Base-by-base conservation (phyloP, 2,329 filamentous ascomycete genomes). In the Hypoxylon sp. region DNA sequence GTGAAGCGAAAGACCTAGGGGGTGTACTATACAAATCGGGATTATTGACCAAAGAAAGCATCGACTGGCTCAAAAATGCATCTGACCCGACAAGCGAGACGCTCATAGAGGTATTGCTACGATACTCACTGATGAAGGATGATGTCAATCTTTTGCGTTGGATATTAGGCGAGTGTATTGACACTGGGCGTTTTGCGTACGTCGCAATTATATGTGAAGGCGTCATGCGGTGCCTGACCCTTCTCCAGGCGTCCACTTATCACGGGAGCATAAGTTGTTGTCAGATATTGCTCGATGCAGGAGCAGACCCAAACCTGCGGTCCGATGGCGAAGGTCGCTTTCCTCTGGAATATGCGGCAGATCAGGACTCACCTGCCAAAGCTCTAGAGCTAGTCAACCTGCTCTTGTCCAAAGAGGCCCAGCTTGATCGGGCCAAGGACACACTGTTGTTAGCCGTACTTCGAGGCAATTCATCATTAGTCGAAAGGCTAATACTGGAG, bases 261-360 rank as follows among this genome's bases (percentile, higher is more conserved):
- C 14, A 21, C 30, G 30, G 30, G 7, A 51, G 49, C 28, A 51
- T 11, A 19, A 21, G n/a, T 32, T 51, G 49, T 17, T 51, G 49
- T 6, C 3, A 51, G 13, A 21, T 34, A 21, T 28, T 51, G n/a
- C 28, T 51, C 2, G 5, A 34, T 23, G 17, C 13, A 51, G 49
- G 49, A 32, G 30, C 30, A 34, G 49, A 51, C 5, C 49, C 49
- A 34, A 51, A 51, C 28, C 2, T 14, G 36, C 49, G 49, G 11
- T 28, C 17, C 3, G 11, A 21, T 28, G 17, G 13, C 5, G 3
- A 19, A 1, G 17, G n/a, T 11, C 3, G 1, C 1, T 36, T 51
- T 5, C 49, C 49, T 34, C 30, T 51, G 21, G 28, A 51, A 36
- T 51, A 34, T 17, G 49, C 30, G 30, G 14, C 48, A 3, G 1